Conservation (phyloP, 2,329 filamentous ascomycete species). For the Aureobasidium vineae region DNA sequence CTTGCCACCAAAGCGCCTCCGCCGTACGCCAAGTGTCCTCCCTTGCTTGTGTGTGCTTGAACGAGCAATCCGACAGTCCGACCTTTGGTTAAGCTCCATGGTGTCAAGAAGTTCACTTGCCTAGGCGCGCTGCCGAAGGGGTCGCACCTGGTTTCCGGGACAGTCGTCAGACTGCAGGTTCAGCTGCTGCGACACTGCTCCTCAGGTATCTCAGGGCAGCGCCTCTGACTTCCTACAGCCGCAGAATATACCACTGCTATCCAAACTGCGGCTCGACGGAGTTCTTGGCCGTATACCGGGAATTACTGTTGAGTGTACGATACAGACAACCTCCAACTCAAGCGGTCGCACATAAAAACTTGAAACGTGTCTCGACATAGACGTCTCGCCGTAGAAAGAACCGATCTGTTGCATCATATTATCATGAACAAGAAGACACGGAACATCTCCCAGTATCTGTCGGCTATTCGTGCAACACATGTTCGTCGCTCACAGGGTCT, state of each 20-base stretch:
- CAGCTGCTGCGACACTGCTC: neutral
- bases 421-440: neutral
- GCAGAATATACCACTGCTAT: neutral
- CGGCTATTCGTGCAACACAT: neutral
- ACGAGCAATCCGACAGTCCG: neutral
- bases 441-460: neutral
- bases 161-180: neutral
- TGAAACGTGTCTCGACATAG: neutral
- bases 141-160: neutral
- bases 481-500: neutral
- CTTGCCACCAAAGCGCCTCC: neutral
- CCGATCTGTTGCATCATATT: neutral
- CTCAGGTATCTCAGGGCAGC: neutral
- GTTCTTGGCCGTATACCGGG: neutral
- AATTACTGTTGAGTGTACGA: neutral
- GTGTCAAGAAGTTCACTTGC: neutral
- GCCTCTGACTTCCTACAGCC: neutral
- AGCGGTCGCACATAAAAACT: neutral
- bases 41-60: constrained; percentile 11
- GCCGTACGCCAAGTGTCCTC: neutral
- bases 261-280: neutral
- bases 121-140: neutral
- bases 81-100: neutral
- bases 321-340: neutral
- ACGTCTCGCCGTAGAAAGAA: neutral